Percentiles rank a stretch among this genome's conserved stretches.
These are phyloP conservation scores for Rhynchosporium secalis DNA, from an alignment of 2,329 filamentous ascomycete species.

Conservation along the genomic window DNA sequence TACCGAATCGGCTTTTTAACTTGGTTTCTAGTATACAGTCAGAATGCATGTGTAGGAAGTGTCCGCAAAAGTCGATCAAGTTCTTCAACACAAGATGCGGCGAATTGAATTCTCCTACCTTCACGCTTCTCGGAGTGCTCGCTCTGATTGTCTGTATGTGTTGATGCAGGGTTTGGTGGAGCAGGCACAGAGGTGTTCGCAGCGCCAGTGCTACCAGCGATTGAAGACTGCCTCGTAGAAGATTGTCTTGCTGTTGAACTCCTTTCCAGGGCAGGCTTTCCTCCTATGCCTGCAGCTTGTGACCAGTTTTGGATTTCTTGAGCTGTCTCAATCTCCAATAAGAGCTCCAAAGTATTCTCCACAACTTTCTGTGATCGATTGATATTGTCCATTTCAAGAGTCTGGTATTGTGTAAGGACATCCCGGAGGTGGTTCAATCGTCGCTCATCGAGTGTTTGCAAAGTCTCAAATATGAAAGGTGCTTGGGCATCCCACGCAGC, in stretches of 20 bases:
- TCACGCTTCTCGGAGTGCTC: slow-evolving; percentile 30
- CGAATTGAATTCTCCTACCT: slow-evolving; percentile 7
- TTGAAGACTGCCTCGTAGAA: slow-evolving; percentile 35
- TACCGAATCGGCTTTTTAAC: slow-evolving; percentile 64
- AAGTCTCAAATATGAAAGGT: slow-evolving; percentile 89
- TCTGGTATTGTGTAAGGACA: slow-evolving; percentile 87
- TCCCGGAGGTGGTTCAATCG: slow-evolving; percentile 88
- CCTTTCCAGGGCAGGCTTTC: slow-evolving; percentile 40
- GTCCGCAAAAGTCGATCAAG: slow-evolving; percentile 21
- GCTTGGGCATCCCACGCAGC: slow-evolving; percentile 93
- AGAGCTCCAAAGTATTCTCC: slow-evolving; percentile 75
- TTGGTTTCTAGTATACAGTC: slow-evolving; percentile 51
- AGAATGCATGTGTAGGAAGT: background rate
- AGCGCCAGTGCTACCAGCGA: slow-evolving; percentile 26
- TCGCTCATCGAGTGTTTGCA: slow-evolving; percentile 88
- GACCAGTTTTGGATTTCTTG: slow-evolving; percentile 81
- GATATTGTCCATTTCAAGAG: slow-evolving; percentile 84
- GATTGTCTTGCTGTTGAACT: slow-evolving; percentile 29
- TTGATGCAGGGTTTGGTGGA: slow-evolving; percentile 34
- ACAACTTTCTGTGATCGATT: slow-evolving; percentile 73
- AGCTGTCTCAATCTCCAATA: slow-evolving; percentile 83
- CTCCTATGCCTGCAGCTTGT: slow-evolving; percentile 41
- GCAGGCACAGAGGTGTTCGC: slow-evolving; percentile 29
- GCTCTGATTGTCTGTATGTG: slow-evolving; percentile 35
- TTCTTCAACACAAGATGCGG: background rate